Evolutionary conservation across 352 stramenopile genomes (phyloP).

Genomic region (Pythium coloratum): DNA sequence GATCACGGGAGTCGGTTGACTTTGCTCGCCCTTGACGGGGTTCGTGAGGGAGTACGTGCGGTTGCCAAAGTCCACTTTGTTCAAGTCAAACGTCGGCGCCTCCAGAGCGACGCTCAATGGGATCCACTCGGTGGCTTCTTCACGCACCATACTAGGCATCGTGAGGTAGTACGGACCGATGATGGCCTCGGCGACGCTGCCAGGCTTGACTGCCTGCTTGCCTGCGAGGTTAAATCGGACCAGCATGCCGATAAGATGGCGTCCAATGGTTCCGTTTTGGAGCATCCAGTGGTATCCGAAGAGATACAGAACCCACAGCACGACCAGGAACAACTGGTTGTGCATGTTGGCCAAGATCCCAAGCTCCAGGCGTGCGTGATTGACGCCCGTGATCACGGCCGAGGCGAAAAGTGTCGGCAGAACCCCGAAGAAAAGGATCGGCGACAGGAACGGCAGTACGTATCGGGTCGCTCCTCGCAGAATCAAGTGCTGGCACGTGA

Average conservation of each 20-base stretch:
- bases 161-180: slow-evolving; percentile 20
- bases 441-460: slow-evolving; percentile 7
- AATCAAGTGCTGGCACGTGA: slow-evolving; percentile 14
- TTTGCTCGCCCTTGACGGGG: slow-evolving; percentile 1
- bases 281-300: slow-evolving; percentile 15
- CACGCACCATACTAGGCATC: slow-evolving; percentile 1
- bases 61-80: slow-evolving; percentile 5
- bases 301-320: slow-evolving; percentile 16
- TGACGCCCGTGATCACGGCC: slow-evolving; percentile 14
- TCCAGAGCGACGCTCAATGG: slow-evolving; percentile 14
- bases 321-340: slow-evolving; percentile 19
- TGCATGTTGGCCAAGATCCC: neutral
- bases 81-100: slow-evolving; percentile 6
- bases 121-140: slow-evolving; percentile 20
- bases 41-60: slow-evolving; percentile 11
- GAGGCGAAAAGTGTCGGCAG: slow-evolving; percentile 13
- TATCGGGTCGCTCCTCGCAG: slow-evolving; percentile 8
- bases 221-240: slow-evolving; percentile 6
- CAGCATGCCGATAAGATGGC: neutral
- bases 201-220: slow-evolving; percentile 11
- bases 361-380: slow-evolving; percentile 3
- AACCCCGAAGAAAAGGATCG: slow-evolving; percentile 8
- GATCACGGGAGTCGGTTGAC: neutral
- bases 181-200: slow-evolving; percentile 12
- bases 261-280: slow-evolving; percentile 4